These are phyloP conservation scores for Penicillium sp. DNA, from an alignment of 2,329 filamentous ascomycete genomes.

Conservation along the genomic window DNA sequence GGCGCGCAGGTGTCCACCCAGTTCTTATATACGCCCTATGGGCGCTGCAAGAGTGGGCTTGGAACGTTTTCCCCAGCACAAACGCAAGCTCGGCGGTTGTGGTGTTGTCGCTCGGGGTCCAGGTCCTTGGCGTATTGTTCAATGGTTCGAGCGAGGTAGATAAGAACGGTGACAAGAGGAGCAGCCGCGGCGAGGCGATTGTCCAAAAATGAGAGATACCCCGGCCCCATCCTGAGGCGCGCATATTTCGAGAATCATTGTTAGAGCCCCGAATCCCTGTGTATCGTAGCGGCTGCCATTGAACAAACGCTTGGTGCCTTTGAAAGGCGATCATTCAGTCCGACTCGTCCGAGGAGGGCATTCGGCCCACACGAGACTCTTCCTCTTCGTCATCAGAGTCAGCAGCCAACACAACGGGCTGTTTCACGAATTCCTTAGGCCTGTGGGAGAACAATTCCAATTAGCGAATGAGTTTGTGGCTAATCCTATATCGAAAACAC, in stretches of 20 bases:
- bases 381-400: conserved; percentile 69
- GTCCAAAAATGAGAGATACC: conserved; percentile 18
- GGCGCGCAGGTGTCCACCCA: conserved; percentile 69
- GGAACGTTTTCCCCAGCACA: conserved; percentile 91
- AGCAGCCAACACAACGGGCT: conserved; percentile 60
- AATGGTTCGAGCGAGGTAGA: conserved; percentile 29
- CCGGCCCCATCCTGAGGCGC: neutral
- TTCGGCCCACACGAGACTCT: conserved; percentile 75
- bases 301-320: neutral
- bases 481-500: conserved; percentile 17
- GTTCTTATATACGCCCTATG: conserved; percentile 66
- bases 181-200: conserved; percentile 18
- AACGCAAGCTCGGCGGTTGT: conserved; percentile 62
- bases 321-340: conserved; percentile 43
- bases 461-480: conserved; percentile 8
- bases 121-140: conserved; percentile 61
- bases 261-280: neutral
- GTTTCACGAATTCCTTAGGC: conserved; percentile 76
- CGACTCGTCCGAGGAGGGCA: conserved; percentile 79
- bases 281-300: neutral
- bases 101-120: conserved; percentile 66
- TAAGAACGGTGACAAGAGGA: conserved; percentile 15
- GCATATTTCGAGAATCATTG: neutral
- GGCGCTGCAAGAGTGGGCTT: conserved; percentile 82
- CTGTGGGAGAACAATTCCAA: conserved; percentile 42